phyloP scores from a whole-genome alignment of 129 eudicot genomes.

The Erigeron canadensis region DNA sequence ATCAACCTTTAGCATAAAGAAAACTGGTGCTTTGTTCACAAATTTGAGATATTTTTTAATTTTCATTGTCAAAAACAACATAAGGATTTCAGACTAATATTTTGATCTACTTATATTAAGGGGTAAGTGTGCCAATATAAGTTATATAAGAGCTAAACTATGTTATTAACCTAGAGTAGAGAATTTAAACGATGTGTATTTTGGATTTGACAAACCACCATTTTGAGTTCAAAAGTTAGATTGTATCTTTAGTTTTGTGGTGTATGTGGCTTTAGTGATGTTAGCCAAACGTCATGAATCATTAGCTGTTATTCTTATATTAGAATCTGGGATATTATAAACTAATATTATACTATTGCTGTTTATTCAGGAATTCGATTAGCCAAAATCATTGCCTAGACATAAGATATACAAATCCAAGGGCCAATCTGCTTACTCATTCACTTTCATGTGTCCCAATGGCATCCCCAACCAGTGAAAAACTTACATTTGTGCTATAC shows the following conservation, averaged over 20 bases:
- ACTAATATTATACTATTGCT: slow-evolving; percentile 3
- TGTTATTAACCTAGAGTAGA: not conserved
- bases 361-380: slow-evolving; percentile 43
- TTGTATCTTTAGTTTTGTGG: not conserved
- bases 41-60: slow-evolving; percentile 9
- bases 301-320: not conserved
- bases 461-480: slow-evolving; percentile 23
- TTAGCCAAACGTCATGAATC: not conserved
- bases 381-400: slow-evolving; percentile 17
- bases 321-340: not conserved
- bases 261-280: not conserved
- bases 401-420: slow-evolving; percentile 23
- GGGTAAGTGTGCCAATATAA: not conserved
- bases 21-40: not conserved
- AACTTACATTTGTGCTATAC: slow-evolving; percentile 18
- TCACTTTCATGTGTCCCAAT: slow-evolving; percentile 11
- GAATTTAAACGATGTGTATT: not conserved
- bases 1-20: not conserved
- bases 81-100: not conserved
- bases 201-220: not conserved
- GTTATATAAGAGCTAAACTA: not conserved
- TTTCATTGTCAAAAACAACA: not conserved
- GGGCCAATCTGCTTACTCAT: slow-evolving; percentile 22
- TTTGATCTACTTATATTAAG: not conserved
- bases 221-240: not conserved